Percentiles rank a stretch among this genome's conserved stretches.
Evolutionary conservation across 1,284 basidiomycete genomes (phyloP).

Genomic region (Takashimella tepidaria): DNA sequence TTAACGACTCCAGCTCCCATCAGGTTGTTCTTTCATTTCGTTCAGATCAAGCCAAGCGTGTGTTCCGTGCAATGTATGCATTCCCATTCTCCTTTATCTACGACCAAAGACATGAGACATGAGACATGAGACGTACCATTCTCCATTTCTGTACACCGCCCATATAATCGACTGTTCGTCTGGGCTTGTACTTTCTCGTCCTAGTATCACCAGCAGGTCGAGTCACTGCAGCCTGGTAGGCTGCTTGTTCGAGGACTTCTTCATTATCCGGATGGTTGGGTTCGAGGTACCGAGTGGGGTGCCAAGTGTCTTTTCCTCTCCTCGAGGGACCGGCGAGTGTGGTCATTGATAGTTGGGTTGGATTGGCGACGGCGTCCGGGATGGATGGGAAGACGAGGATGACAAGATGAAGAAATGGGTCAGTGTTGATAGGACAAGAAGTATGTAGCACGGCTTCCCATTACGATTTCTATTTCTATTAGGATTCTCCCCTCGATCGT

Average conservation of each 20-base stretch:
- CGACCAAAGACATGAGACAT: no score
- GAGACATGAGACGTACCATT: conserved; percentile 67
- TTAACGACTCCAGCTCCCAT: not conserved
- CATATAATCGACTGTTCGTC: conserved; percentile 91
- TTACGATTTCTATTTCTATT: no score
- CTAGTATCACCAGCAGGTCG: conserved; percentile 48
- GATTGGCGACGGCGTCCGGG: no score
- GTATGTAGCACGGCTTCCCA: no score
- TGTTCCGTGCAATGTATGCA: not conserved
- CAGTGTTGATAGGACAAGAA: not conserved
- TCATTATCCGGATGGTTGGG: conserved; percentile 64
- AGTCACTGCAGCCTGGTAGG: conserved; percentile 64
- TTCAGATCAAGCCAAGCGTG: conserved; percentile 3
- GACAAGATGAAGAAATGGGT: not conserved
- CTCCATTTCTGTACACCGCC: conserved; percentile 78
- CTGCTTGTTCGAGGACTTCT: conserved; percentile 66
- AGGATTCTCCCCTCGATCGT: no score
- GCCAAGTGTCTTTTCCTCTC: conserved; percentile 47
- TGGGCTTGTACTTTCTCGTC: conserved; percentile 80
- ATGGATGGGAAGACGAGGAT: not conserved
- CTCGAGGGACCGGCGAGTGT: conserved; percentile 28
- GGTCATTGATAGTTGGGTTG: no score
- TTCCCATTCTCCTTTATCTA: not conserved
- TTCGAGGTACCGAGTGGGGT: conserved; percentile 50
- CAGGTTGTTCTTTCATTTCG: no score